Evolutionary conservation across 129 eudicot genomes (phyloP).

Genomic region (Chrysanthemum makinoi): DNA sequence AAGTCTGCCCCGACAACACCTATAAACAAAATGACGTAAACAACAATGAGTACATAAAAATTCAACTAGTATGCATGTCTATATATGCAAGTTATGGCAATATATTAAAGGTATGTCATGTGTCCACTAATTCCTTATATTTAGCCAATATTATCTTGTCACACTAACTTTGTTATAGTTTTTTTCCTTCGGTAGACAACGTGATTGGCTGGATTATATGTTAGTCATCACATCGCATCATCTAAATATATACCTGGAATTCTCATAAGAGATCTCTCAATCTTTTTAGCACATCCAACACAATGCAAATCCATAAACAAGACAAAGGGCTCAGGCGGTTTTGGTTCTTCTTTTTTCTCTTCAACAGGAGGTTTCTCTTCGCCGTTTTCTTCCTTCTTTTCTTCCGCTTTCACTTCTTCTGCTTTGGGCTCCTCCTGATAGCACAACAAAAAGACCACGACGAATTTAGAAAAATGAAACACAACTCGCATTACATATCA

Average conservation of each 20-base stretch:
- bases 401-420: slow-evolving; percentile 59
- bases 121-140: too few species aligned
- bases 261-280: slow-evolving; percentile 61
- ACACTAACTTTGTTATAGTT: too few species aligned
- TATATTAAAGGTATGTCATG: not conserved
- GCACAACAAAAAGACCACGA: not conserved
- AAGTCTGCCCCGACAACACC: slow-evolving; percentile 79
- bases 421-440: slow-evolving; percentile 46
- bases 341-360: slow-evolving; percentile 49
- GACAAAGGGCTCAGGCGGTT: slow-evolving; percentile 60
- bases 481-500: slow-evolving; percentile 10
- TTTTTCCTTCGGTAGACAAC: too few species aligned
- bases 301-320: slow-evolving; percentile 92
- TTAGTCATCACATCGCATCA: too few species aligned
- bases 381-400: slow-evolving; percentile 45
- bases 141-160: too few species aligned
- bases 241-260: slow-evolving; percentile 53
- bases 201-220: too few species aligned
- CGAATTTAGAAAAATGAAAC: not conserved
- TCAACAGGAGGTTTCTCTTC: slow-evolving; percentile 42
- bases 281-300: slow-evolving; percentile 94
- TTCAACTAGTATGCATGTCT: not conserved
- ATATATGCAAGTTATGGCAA: not conserved
- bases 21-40: slow-evolving; percentile 12
- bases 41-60: not conserved